phyloP scores from a whole-genome alignment of 768 basidiomycete genomes.

The Rickenella mellea region DNA sequence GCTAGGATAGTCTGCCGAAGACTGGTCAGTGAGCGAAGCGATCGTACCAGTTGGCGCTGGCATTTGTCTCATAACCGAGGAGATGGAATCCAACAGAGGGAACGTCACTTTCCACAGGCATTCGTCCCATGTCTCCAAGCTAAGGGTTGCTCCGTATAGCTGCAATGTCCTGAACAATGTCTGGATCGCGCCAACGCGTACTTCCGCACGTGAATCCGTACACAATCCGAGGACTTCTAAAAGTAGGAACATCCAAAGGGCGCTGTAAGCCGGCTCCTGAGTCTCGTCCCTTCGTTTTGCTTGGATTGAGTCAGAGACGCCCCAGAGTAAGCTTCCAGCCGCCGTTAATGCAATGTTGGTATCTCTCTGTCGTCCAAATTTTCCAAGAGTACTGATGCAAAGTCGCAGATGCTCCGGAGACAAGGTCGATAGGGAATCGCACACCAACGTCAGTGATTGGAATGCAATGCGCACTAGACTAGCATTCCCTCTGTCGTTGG shows the following conservation, averaged over 20 bases:
- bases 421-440: constrained; percentile 81
- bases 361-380: constrained; percentile 87
- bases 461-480: constrained; percentile 86
- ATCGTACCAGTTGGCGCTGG: constrained; percentile 7
- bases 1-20: constrained; percentile 13
- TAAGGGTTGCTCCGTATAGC: constrained; percentile 83
- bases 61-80: constrained; percentile 38
- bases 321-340: constrained; percentile 89
- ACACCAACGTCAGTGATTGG: constrained; percentile 87
- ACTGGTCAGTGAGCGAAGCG: background rate
- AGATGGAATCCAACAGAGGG: constrained; percentile 70
- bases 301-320: constrained; percentile 92
- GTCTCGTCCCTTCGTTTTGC: constrained; percentile 58
- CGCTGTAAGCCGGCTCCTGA: constrained; percentile 64
- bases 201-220: constrained; percentile 75
- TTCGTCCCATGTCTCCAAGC: constrained; percentile 76
- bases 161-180: constrained; percentile 92
- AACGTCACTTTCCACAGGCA: constrained; percentile 90
- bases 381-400: constrained; percentile 85
- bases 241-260: constrained; percentile 90
- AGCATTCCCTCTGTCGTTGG: constrained; percentile 61
- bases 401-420: constrained; percentile 73
- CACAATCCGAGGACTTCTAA: constrained; percentile 77
- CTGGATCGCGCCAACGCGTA: constrained; percentile 89
- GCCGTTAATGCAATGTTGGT: constrained; percentile 95